Evolutionary conservation across 192 early-diverging fungal genomes (phyloP).

Genomic region (Rhizophlyctis rosea): DNA sequence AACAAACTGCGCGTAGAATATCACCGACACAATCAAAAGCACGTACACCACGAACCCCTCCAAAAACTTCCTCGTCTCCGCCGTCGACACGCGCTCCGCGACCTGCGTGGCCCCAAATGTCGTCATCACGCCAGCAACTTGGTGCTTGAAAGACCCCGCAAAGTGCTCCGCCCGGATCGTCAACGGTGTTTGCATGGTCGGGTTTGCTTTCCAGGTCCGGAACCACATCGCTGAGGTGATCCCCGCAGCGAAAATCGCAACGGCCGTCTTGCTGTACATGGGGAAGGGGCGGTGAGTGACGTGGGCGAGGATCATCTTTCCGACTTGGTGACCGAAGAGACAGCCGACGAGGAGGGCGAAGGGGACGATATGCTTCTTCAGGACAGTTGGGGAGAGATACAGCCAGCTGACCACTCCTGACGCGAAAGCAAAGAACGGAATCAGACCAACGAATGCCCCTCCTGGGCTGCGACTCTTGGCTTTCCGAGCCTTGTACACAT

Average conservation of each 20-base stretch:
- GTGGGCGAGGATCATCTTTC: constrained; percentile 82
- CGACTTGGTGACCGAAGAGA: constrained; percentile 78
- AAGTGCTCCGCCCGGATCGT: too few relatives aligned
- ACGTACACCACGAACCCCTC: constrained; percentile 32
- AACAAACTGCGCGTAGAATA: constrained; percentile 35
- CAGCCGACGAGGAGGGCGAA: constrained; percentile 69
- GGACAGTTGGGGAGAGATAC: constrained; percentile 60
- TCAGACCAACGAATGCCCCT: constrained; percentile 56
- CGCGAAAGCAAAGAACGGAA: constrained; percentile 58
- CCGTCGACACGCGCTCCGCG: neutral
- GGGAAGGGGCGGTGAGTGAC: constrained; percentile 83
- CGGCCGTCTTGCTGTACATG: constrained; percentile 52
- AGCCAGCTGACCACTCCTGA: constrained; percentile 64
- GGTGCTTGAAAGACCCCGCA: neutral
- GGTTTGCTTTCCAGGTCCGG: constrained; percentile 8
- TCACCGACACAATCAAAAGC: constrained; percentile 17
- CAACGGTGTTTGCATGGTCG: neutral
- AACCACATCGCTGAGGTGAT: constrained; percentile 9
- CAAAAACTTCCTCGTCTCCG: constrained; percentile 11
- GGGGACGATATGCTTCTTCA: constrained; percentile 62
- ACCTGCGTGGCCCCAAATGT: neutral
- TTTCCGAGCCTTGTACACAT: constrained; percentile 56
- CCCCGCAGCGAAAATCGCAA: constrained; percentile 7
- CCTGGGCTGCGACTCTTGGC: constrained; percentile 53
- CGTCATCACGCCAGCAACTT: neutral